A percentile compares a stretch with the other conserved stretches of the same genome.
phyloP scores from a whole-genome alignment of 305 asterid genomes.

The Solanum chacoense region DNA sequence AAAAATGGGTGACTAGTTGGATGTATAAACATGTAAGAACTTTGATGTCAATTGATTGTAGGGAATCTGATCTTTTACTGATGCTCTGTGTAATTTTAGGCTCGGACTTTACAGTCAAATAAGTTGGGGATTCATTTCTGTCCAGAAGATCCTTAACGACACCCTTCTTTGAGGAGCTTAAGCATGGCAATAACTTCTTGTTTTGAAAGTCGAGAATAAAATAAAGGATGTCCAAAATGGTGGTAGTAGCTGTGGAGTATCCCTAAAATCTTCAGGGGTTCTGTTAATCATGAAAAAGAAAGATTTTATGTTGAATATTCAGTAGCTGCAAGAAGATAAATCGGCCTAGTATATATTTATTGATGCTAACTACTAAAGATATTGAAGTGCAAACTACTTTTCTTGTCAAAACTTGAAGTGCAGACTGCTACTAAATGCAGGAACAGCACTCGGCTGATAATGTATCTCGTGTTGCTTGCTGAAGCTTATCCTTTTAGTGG shows the following conservation, averaged over 20 bases:
- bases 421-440: conserved; percentile 14
- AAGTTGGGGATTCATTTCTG: background rate
- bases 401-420: background rate
- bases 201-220: background rate
- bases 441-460: conserved; percentile 55
- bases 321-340: conserved; percentile 11
- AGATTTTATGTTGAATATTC: conserved; percentile 14
- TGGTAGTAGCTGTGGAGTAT: background rate
- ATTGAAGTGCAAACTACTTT: conserved; percentile 18
- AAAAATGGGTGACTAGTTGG: background rate
- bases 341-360: conserved; percentile 22
- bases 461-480: conserved; percentile 39
- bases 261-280: background rate
- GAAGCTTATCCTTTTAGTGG: conserved; percentile 68
- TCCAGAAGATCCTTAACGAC: background rate
- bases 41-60: background rate
- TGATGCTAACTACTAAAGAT: conserved; percentile 14
- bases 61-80: background rate
- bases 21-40: background rate
- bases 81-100: background rate
- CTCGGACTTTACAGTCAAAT: background rate
- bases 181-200: background rate
- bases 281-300: conserved; percentile 17
- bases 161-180: background rate
- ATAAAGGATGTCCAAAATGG: background rate